Conservation (phyloP, 2,329 filamentous ascomycete genomes). For the Arthrocladium fulminans region DNA sequence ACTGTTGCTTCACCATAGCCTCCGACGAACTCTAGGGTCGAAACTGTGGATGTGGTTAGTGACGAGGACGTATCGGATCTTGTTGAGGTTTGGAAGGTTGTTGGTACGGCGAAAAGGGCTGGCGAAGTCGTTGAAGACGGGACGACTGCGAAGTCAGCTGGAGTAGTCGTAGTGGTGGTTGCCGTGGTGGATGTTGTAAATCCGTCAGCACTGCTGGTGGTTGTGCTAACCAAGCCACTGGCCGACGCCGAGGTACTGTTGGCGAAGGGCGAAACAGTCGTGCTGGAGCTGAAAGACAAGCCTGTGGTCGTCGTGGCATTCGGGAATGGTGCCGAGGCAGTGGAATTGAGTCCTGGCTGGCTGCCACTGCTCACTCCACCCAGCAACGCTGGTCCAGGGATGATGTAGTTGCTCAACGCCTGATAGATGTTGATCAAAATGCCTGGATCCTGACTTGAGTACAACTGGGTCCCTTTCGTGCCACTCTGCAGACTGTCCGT, state of each 20-base stretch:
- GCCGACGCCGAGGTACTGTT: background rate
- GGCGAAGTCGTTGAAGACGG: too few species aligned
- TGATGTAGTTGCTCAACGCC: slow-evolving; percentile 37
- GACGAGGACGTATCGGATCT: too few species aligned
- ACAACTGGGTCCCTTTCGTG: slow-evolving; percentile 46
- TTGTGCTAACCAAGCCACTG: background rate
- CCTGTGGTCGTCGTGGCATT: background rate
- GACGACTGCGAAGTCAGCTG: too few species aligned
- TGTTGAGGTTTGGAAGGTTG: too few species aligned
- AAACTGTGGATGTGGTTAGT: too few species aligned
- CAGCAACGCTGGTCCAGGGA: slow-evolving; percentile 41
- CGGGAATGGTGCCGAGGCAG: background rate
- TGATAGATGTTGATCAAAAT: slow-evolving; percentile 54
- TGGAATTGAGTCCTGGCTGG: slow-evolving; percentile 6
- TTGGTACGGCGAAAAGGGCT: too few species aligned
- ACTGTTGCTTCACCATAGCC: too few species aligned
- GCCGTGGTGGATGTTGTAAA: background rate
- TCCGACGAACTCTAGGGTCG: too few species aligned
- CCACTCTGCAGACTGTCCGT: slow-evolving; percentile 41
- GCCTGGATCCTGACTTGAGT: slow-evolving; percentile 49
- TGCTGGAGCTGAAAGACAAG: background rate
- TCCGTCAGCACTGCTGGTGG: background rate
- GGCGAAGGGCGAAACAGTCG: background rate
- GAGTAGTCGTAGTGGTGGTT: background rate
- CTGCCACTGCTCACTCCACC: slow-evolving; percentile 9